Base-by-base conservation (phyloP, 495 filamentous ascomycete species). In the Penicillium pancosmium region DNA sequence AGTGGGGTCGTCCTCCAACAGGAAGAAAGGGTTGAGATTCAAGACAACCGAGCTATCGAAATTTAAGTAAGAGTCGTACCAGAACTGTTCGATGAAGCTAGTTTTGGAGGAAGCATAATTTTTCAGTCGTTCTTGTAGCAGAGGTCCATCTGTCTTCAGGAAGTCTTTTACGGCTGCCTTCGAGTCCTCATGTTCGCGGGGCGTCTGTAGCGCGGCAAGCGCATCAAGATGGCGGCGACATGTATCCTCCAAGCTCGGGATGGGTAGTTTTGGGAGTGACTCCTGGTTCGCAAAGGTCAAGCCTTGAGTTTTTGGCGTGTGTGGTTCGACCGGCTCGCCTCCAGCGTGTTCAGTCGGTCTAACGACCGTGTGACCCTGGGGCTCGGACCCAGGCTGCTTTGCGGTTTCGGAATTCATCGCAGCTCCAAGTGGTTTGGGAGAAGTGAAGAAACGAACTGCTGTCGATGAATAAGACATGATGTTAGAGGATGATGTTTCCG, bases 31-130 rank as follows among this genome's bases (percentile, higher is more conserved):
- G 66, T 98, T 98, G 60, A 98, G 78, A 76, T 98, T 98, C 54
- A 98, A 82, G 44, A 98, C 94, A 36, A 98, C 94, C 12, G 94
- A 92, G 69, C 96, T 98, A 74, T 98, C 94, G 68, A 89, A 98
- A 71, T 98, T 98, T 49, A 98, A 80, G 68, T 97, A 98, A 33
- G 94, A 98, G 71, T 98, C 94, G 68, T 98, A 98, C 94, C 94
- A 98, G 63, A 98, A 98, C 70, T 98, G 94, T 70, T 98, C 94
- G 60, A 98, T 98, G 69, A 95, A 98, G 71, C 95, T 98, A 10
- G 91, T 91, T 74, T 92, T 92, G 21, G 88, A 92, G 5, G 82
- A 83, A n/a, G 95, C 92, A 81, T 98, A 98, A 71, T 89, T 89
- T 80, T 91, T 94, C 50, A 98, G 74, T 73, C 86, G 89, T 63